Conservation (phyloP, 305 asterid genomes). For the Solanum hybrid region DNA sequence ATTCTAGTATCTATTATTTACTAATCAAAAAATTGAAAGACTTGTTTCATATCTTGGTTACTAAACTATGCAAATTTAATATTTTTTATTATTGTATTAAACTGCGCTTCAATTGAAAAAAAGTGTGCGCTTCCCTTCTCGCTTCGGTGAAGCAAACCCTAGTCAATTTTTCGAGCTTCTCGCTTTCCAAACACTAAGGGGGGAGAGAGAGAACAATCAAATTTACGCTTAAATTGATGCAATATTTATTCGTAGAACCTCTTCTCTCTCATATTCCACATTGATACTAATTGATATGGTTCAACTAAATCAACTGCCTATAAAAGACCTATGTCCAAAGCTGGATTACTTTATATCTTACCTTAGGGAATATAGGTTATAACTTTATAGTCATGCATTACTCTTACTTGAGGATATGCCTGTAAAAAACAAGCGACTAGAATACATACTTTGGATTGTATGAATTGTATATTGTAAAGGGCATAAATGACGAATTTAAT, state of each 20-base stretch:
- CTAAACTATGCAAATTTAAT: not conserved
- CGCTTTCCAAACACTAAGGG: not conserved
- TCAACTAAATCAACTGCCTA: not conserved
- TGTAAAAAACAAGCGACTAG: not conserved
- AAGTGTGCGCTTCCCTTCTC: not conserved
- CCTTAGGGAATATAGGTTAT: not conserved
- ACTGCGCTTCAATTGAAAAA: not conserved
- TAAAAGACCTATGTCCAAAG: not conserved
- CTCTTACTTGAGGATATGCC: not conserved
- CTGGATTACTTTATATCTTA: not conserved
- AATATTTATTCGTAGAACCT: not conserved
- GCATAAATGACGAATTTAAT: not conserved
- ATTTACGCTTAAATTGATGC: not conserved
- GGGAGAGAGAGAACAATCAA: not conserved
- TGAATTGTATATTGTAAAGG: not conserved
- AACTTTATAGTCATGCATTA: not conserved
- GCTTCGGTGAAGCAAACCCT: not conserved
- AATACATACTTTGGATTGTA: not conserved
- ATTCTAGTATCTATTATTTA: not conserved
- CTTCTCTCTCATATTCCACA: not conserved
- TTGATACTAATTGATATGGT: not conserved
- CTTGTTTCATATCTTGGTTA: not conserved
- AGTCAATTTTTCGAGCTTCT: not conserved
- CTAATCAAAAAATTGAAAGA: not conserved
- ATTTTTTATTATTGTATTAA: not conserved